Evolutionary conservation across 352 stramenopile genomes (phyloP), one percentile per base, ranked within the genome.

Genomic region (Pythium oligandrum): DNA sequence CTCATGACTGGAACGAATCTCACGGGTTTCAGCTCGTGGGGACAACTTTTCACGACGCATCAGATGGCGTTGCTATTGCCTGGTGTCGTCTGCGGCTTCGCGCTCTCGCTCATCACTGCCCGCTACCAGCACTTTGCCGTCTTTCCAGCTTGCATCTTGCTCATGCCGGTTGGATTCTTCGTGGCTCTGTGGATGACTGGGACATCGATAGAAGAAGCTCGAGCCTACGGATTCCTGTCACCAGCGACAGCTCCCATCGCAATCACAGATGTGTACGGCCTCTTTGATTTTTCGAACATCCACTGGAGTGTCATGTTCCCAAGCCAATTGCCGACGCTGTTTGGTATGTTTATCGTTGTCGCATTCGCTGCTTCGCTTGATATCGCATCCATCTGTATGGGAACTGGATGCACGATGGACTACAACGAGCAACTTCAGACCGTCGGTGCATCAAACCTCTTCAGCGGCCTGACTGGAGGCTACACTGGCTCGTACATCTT

Each of bases 321-420:
- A 38, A 64, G 56, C 34, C 67, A 91, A 52, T 33, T 95, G 6
- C 67, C 78, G 6, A 86, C 78, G 34, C 73, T 90, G 56, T 40
- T 93, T n/a, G 89, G 75, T 39, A 98, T 98, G 93, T 92, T 98
- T 31, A 88, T 98, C 58, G 93, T 98, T 36, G 93, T 98, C 44
- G 88, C 86, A 11, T 98, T 98, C 75, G 92, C 84, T 17, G 95
- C 86, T 32, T 97, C 85, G 44, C 68, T 98, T 9, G 93, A 98
- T 70, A 96, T 98, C 30, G 93, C 93, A 10, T 95, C 93, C 17
- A 98, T 98, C 57, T 82, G 83, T 57, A 97, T 98, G 86, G 91
- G 95, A 49, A 96, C 96, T 58, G 93, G 86, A 43, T 72, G 84
- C 44, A 78, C 83, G 3, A 76, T 98, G 52, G 86, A 98, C 71